phyloP scores from a whole-genome alignment of 495 filamentous ascomycete species.

The Penicillium canescens region DNA sequence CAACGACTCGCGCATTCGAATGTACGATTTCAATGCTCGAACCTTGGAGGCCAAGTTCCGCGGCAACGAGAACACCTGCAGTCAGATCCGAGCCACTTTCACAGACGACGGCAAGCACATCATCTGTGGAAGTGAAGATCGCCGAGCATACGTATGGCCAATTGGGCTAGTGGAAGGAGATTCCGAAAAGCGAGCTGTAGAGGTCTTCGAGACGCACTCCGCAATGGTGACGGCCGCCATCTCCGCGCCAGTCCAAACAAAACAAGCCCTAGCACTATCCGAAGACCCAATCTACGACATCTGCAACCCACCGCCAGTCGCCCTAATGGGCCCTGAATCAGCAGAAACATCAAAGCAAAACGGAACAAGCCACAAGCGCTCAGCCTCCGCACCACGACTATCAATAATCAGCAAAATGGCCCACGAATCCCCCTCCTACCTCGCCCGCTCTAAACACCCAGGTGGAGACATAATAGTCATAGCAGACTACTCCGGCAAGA shows the following conservation, averaged over 20 bases:
- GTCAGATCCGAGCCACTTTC: slow-evolving; percentile 87
- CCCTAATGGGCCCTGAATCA: slow-evolving; percentile 70
- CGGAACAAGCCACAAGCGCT: slow-evolving; percentile 19
- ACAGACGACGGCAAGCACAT: slow-evolving; percentile 86
- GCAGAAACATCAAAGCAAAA: slow-evolving; percentile 37
- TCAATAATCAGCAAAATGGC: slow-evolving; percentile 54
- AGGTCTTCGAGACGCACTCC: slow-evolving; percentile 87
- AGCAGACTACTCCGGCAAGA: slow-evolving; percentile 81
- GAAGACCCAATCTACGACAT: slow-evolving; percentile 94
- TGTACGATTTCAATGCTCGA: slow-evolving; percentile 86
- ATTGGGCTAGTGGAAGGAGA: slow-evolving; percentile 62
- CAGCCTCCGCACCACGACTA: slow-evolving; percentile 20
- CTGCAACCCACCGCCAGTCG: slow-evolving; percentile 93
- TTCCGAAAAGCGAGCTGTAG: slow-evolving; percentile 75
- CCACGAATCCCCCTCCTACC: slow-evolving; percentile 66
- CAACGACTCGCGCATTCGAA: slow-evolving; percentile 90
- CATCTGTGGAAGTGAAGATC: slow-evolving; percentile 92
- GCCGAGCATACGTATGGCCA: slow-evolving; percentile 87
- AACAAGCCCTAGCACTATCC: slow-evolving; percentile 73
- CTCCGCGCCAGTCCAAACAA: slow-evolving; percentile 77
- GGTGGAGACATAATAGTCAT: slow-evolving; percentile 93
- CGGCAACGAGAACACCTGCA: slow-evolving; percentile 88
- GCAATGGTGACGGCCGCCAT: slow-evolving; percentile 85
- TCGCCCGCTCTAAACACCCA: slow-evolving; percentile 70
- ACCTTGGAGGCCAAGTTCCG: slow-evolving; percentile 85